Percentiles rank a stretch among this genome's conserved stretches.
Conservation (phyloP, 2,329 filamentous ascomycete genomes). For the Parastagonospora avenae region DNA sequence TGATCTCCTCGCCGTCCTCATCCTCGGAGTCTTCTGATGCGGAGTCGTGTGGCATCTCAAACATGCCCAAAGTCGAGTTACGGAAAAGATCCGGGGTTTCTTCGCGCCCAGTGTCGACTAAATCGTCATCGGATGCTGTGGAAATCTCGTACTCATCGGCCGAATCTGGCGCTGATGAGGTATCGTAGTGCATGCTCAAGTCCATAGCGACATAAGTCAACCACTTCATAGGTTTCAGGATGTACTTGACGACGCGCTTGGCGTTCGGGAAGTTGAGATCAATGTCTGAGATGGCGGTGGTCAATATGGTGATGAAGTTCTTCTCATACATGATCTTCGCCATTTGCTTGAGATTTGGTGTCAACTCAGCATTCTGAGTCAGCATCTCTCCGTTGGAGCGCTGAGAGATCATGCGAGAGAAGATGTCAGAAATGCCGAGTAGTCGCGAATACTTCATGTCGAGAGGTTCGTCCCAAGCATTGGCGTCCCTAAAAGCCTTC, state of each 20-base stretch:
- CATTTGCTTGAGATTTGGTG: slow-evolving; percentile 76
- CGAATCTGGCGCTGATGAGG: slow-evolving; percentile 68
- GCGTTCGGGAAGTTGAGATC: slow-evolving; percentile 93
- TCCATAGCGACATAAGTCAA: slow-evolving; percentile 86
- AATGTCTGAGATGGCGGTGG: slow-evolving; percentile 90
- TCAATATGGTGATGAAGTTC: slow-evolving; percentile 87
- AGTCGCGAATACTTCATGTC: slow-evolving; percentile 88
- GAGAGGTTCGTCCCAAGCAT: slow-evolving; percentile 75
- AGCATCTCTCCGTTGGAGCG: slow-evolving; percentile 42
- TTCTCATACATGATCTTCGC: slow-evolving; percentile 98
- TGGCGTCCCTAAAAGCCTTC: slow-evolving; percentile 89
- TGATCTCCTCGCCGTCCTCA: slow-evolving; percentile 67
- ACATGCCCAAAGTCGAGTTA: slow-evolving; percentile 93
- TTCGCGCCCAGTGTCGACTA: slow-evolving; percentile 72
- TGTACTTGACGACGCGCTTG: slow-evolving; percentile 94
- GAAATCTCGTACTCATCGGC: slow-evolving; percentile 86
- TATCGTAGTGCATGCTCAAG: slow-evolving; percentile 79
- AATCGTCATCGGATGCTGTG: slow-evolving; percentile 85
- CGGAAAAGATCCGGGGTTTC: slow-evolving; percentile 97
- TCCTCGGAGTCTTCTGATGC: slow-evolving; percentile 70
- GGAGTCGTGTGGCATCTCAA: slow-evolving; percentile 82
- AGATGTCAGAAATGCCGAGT: slow-evolving; percentile 85
- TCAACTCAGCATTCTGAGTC: slow-evolving; percentile 44
- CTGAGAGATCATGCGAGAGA: slow-evolving; percentile 86
- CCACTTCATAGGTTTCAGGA: slow-evolving; percentile 84